Evolutionary conservation across 179 eudicot genomes (phyloP), one percentile per base, ranked within the genome.

Genomic region (Sideroxylon spinosum): DNA sequence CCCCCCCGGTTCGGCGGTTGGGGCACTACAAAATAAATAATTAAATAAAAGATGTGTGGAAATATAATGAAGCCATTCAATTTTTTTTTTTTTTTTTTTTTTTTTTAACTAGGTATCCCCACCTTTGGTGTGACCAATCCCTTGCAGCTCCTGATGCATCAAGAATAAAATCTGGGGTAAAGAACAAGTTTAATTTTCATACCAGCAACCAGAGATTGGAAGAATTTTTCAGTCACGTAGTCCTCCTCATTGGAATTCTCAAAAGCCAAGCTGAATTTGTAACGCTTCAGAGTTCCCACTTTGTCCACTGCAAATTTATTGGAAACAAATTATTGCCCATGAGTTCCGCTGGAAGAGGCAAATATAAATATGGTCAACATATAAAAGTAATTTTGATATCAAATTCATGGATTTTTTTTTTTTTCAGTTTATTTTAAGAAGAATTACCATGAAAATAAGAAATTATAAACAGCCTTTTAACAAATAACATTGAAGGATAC

Each of bases 161-260:
- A 29, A 66, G 8, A 73, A 37, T 73, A n/a, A 73, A 59, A 20
- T 52, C 6, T 7, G 56, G 53, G 6, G 49, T 53, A 28, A 71
- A 68, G 8, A 62, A 5, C 37, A 61, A 57, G 44, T 22, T 52
- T 63, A 75, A n/a, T 37, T 53, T 72, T 25, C 74, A 80, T 93
- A 95, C 98, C 98, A 80, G 98, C 97, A 74, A 95, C 98, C 75
- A 95, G 98, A 61, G 98, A 95, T 86, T 95, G 98, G 79, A 95
- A 95, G 84, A 88, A 95, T 78, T 95, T 95, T 81, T 95, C 98
- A 44, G 98, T 95, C 44, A 95, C 98, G 83, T 95, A 95, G 77
- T 95, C 98, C 86, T 95, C 98, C 88, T 93, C 98, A 56, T 93
- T 93, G 20, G 98, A 93, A 78, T 95, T 95, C 85, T 95, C 98